These are phyloP conservation scores for Fusarium sp. DNA, from an alignment of 2,329 filamentous ascomycete species.

Conservation along the genomic window DNA sequence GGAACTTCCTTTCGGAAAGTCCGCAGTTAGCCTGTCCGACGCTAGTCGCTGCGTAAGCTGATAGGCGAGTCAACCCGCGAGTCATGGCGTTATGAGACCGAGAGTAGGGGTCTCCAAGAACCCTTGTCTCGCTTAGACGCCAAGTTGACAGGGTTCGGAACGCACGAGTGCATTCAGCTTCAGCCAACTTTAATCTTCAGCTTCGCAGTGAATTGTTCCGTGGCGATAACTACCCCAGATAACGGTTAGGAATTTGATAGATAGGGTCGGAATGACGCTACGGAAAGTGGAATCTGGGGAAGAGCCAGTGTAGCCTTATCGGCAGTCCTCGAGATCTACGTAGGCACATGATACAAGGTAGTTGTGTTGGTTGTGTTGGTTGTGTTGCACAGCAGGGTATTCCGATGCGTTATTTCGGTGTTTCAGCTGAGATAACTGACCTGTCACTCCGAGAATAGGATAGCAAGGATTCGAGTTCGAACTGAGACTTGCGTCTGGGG, in stretches of 20 bases:
- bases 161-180: not conserved
- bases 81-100: not conserved
- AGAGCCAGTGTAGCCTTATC: slow-evolving; percentile 17
- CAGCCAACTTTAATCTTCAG: not conserved
- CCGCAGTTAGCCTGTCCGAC: not conserved
- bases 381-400: not conserved
- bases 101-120: too few species aligned
- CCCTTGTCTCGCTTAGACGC: not conserved
- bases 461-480: not conserved
- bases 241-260: not conserved
- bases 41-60: not conserved
- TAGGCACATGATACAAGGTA: too few species aligned
- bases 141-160: not conserved
- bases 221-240: slow-evolving; percentile 4
- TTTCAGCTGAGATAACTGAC: not conserved
- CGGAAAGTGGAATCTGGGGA: slow-evolving; percentile 33
- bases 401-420: not conserved
- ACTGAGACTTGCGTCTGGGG: not conserved
- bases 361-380: too few species aligned
- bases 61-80: slow-evolving; percentile 4
- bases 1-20: slow-evolving; percentile 36
- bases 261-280: slow-evolving; percentile 15
- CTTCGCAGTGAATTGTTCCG: slow-evolving; percentile 1
- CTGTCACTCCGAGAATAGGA: not conserved
- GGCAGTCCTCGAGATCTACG: not conserved